Conservation (phyloP, 139 green algal genomes). For the Coelastrella sp. region DNA sequence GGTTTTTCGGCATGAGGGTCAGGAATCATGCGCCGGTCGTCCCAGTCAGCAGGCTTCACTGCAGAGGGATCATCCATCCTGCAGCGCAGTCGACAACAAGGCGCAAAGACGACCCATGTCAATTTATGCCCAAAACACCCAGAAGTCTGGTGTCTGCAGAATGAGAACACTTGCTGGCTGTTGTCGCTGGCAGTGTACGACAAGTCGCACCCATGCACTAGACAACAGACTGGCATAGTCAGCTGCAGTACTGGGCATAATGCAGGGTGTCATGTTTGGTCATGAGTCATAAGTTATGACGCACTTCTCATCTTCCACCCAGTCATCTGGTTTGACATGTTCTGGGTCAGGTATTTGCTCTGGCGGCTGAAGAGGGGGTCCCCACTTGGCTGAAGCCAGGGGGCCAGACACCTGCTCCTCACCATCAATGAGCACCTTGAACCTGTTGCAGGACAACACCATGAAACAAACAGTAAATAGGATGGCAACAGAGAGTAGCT, state of each 20-base stretch:
- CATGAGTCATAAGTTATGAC: background rate
- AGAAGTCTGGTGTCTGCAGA: no score
- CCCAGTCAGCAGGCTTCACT: slow-evolving; percentile 91
- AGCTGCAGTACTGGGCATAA: background rate
- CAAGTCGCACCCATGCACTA: no score
- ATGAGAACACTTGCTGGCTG: no score
- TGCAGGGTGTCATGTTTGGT: background rate
- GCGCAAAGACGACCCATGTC: no score
- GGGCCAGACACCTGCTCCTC: slow-evolving; percentile 68
- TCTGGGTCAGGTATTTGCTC: slow-evolving; percentile 84
- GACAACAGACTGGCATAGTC: no score
- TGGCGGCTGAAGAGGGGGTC: slow-evolving; percentile 82
- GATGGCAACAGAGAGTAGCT: no score
- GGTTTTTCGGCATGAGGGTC: slow-evolving; percentile 88
- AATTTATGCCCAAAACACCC: no score
- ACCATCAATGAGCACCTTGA: slow-evolving; percentile 86
- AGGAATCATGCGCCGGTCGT: slow-evolving; percentile 81
- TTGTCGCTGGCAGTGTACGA: no score
- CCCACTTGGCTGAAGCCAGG: slow-evolving; percentile 82
- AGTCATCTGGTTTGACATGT: slow-evolving; percentile 89
- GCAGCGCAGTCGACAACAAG: background rate
- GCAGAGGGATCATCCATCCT: slow-evolving; percentile 90
- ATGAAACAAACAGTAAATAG: no score
- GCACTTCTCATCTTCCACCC: slow-evolving; percentile 79
- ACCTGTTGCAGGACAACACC: slow-evolving; percentile 66